Percentiles rank a stretch among this genome's conserved stretches.
Evolutionary conservation across 371 early-diverging fungal species (phyloP).

Genomic region (Choanephora cucurbitarum): DNA sequence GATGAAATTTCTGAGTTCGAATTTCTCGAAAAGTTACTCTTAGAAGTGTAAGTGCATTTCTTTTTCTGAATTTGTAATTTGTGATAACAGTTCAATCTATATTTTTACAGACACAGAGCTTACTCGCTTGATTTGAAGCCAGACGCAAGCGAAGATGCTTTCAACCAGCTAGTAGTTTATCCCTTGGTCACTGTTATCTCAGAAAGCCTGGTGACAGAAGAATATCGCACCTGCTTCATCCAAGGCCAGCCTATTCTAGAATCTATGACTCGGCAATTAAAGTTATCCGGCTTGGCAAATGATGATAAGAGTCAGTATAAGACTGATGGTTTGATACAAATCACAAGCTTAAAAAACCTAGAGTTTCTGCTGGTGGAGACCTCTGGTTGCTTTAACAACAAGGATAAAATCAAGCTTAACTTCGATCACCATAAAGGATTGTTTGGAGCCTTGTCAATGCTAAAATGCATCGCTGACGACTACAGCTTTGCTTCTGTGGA

Average conservation of each 20-base stretch:
- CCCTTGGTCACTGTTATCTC: conserved; percentile 4
- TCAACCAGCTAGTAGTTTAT: conserved; percentile 17
- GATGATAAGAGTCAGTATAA: conserved; percentile 17
- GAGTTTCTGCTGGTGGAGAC: conserved; percentile 15
- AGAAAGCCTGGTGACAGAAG: conserved; percentile 3
- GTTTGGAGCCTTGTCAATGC: conserved; percentile 20
- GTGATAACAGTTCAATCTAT: conserved; percentile 4
- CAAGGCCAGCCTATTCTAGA: conserved; percentile 7
- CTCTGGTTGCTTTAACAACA: conserved; percentile 9
- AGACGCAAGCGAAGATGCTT: conserved; percentile 9
- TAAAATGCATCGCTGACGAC: conserved; percentile 15
- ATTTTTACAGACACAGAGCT: conserved; percentile 15
- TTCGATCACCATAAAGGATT: conserved; percentile 23
- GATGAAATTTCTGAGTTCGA: no score
- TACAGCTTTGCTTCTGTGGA: conserved; percentile 9
- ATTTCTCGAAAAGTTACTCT: no score
- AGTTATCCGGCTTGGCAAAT: conserved; percentile 1
- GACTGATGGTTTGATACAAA: conserved; percentile 16
- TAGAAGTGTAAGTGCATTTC: conserved; percentile 1
- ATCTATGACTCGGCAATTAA: conserved; percentile 10
- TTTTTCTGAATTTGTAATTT: not conserved
- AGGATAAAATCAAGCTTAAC: conserved; percentile 5
- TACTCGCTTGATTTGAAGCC: not conserved
- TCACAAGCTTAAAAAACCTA: conserved; percentile 10
- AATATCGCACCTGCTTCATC: conserved; percentile 6